phyloP scores from a whole-genome alignment of 306 rosid genomes.

The Purshia tridentata region DNA sequence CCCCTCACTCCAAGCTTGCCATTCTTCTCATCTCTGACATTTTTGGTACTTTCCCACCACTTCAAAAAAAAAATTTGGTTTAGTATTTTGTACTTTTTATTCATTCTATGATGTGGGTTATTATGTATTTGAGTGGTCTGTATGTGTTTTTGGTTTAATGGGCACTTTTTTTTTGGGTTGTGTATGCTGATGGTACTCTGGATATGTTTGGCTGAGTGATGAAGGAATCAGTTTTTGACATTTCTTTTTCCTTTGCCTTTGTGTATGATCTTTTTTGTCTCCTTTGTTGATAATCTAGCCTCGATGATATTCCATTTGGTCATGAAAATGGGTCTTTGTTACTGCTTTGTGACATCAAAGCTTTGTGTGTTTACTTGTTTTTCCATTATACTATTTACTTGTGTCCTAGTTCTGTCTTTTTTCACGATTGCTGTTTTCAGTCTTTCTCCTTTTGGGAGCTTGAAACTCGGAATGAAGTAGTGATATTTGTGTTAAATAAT shows the following conservation, averaged over 20 bases:
- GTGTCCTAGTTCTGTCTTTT: neutral
- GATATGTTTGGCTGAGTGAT: neutral
- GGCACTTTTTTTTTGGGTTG: neutral
- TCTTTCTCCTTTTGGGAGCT: neutral
- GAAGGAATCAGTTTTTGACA: neutral
- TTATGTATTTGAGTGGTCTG: neutral
- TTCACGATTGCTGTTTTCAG: neutral
- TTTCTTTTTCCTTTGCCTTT: neutral
- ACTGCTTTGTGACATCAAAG: too few species aligned
- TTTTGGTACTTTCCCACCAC: constrained; percentile 30
- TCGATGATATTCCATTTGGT: too few species aligned
- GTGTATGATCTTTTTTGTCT: too few species aligned
- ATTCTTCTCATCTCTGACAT: constrained; percentile 53
- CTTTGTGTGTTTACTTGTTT: too few species aligned
- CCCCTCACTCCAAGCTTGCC: constrained; percentile 50
- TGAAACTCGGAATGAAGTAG: neutral
- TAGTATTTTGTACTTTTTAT: neutral
- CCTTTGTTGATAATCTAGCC: too few species aligned
- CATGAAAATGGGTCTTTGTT: too few species aligned
- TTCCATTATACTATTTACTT: neutral
- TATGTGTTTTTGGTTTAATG: neutral
- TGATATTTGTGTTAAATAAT: neutral
- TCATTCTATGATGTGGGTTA: neutral
- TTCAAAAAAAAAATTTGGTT: neutral
- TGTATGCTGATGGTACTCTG: neutral